These are phyloP conservation scores for Thinopyrum elongatum DNA, from an alignment of 176 grass and related monocot species.

Conservation along the genomic window DNA sequence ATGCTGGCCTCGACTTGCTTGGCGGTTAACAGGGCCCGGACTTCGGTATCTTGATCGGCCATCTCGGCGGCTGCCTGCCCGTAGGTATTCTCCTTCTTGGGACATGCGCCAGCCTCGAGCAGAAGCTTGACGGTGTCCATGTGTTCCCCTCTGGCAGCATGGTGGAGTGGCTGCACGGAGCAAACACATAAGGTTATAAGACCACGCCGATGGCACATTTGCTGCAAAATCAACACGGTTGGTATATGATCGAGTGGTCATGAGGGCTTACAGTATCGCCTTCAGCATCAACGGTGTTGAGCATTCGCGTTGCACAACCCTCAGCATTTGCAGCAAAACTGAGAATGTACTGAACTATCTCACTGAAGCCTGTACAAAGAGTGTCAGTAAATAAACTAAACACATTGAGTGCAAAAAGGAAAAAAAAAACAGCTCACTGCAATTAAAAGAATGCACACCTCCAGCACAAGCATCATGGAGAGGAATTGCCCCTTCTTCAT, in stretches of 20 bases:
- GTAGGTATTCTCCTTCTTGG: conserved; percentile 66
- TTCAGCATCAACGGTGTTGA: conserved; percentile 74
- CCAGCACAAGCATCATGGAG: conserved; percentile 98
- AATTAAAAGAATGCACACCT: conserved; percentile 39
- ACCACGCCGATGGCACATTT: background rate
- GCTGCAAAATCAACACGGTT: background rate
- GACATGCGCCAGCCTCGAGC: conserved; percentile 69
- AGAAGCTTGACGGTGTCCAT: conserved; percentile 73
- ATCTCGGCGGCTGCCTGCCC: conserved; percentile 83
- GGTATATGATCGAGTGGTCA: background rate
- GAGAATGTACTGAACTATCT: conserved; percentile 75
- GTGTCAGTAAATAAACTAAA: background rate
- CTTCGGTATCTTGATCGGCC: conserved; percentile 80
- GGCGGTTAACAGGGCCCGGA: conserved; percentile 47
- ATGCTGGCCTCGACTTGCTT: conserved; percentile 44
- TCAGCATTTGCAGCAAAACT: conserved; percentile 53
- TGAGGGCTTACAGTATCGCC: conserved; percentile 73
- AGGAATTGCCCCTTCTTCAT: conserved; percentile 96
- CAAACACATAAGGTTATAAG: background rate
- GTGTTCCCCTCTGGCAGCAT: conserved; percentile 93
- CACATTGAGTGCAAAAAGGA: background rate
- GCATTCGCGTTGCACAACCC: conserved; percentile 47
- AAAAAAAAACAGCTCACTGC: background rate
- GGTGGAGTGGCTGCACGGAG: conserved; percentile 75
- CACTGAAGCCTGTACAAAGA: conserved; percentile 60